Conservation (phyloP, 345 rosid species). For the Arabidopsis thaliana region DNA sequence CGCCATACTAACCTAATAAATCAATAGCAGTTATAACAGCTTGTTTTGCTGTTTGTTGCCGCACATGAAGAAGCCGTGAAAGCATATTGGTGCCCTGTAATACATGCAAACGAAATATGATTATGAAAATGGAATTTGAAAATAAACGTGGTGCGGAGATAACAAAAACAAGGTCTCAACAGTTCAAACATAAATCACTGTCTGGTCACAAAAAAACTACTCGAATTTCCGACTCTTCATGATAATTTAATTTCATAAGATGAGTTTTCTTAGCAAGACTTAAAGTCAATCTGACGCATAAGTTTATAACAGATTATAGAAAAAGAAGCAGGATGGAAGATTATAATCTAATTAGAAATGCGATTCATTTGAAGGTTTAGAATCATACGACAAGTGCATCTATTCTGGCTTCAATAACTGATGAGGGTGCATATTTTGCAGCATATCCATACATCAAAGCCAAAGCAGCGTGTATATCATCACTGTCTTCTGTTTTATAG, state of each 20-base stretch:
- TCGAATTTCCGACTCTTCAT: conserved; percentile 8
- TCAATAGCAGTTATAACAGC: conserved; percentile 98
- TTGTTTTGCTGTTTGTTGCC: conserved; percentile 89
- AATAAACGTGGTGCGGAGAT: conserved; percentile 17
- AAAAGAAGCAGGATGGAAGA: conserved; percentile 17
- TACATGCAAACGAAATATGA: conserved; percentile 36
- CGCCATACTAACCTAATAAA: conserved; percentile 70
- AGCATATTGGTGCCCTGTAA: conserved; percentile 98
- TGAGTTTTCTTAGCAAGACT: conserved; percentile 13
- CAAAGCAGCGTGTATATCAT: conserved; percentile 98
- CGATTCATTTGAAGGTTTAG: conserved; percentile 15
- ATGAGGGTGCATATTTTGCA: conserved; percentile 96
- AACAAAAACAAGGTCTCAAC: conserved; percentile 15
- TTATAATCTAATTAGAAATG: conserved; percentile 17
- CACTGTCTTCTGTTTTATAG: conserved; percentile 80
- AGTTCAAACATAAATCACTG: conserved; percentile 21
- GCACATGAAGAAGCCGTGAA: conserved; percentile 95
- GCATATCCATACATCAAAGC: conserved; percentile 99
- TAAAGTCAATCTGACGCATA: conserved; percentile 11
- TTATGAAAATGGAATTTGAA: conserved; percentile 16
- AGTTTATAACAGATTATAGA: neutral
- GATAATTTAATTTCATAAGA: conserved; percentile 8
- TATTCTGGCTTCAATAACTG: conserved; percentile 97
- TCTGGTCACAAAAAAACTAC: conserved; percentile 10
- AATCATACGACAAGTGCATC: conserved; percentile 92